Evolutionary conservation across 176 grass and related monocot genomes (phyloP).

Genomic region (Luzula sylvatica): DNA sequence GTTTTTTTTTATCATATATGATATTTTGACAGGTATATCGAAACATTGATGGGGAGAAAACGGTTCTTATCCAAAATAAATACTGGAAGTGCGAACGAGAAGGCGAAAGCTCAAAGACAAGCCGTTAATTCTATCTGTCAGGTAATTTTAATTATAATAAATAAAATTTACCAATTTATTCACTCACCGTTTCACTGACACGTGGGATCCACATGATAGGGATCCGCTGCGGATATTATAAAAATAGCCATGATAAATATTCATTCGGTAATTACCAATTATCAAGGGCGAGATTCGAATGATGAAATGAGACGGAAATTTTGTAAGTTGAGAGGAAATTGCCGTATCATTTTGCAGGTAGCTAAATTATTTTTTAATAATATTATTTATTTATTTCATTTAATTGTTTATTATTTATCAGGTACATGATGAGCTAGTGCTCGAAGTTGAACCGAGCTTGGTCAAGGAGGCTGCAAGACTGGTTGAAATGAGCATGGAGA

Average conservation of each 20-base stretch:
- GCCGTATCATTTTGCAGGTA: constrained; percentile 84
- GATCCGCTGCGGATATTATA: constrained; percentile 89
- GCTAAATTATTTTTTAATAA: background rate
- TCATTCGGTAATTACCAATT: constrained; percentile 57
- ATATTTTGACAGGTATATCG: constrained; percentile 45
- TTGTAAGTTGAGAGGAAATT: constrained; percentile 52
- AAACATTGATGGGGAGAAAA: constrained; percentile 89
- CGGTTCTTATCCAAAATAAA: constrained; percentile 86
- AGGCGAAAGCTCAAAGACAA: constrained; percentile 97
- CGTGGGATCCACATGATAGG: constrained; percentile 26
- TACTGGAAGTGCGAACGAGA: constrained; percentile 57
- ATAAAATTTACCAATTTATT: background rate
- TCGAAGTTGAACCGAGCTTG: constrained; percentile 55
- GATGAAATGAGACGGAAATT: constrained; percentile 26
- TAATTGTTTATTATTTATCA: constrained; percentile 6
- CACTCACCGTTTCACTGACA: background rate
- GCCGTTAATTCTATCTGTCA: constrained; percentile 98
- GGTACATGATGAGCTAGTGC: constrained; percentile 93
- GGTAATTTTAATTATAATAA: constrained; percentile 44
- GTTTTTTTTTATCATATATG: background rate
- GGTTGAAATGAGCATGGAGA: constrained; percentile 70
- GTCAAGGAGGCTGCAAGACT: constrained; percentile 51
- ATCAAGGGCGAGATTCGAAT: constrained; percentile 19
- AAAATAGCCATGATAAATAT: constrained; percentile 91
- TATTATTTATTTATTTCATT: background rate